A percentile compares a stretch with the other conserved stretches of the same genome.
Evolutionary conservation across 179 eudicot genomes (phyloP).

Genomic region (Sideroxylon spinosum): DNA sequence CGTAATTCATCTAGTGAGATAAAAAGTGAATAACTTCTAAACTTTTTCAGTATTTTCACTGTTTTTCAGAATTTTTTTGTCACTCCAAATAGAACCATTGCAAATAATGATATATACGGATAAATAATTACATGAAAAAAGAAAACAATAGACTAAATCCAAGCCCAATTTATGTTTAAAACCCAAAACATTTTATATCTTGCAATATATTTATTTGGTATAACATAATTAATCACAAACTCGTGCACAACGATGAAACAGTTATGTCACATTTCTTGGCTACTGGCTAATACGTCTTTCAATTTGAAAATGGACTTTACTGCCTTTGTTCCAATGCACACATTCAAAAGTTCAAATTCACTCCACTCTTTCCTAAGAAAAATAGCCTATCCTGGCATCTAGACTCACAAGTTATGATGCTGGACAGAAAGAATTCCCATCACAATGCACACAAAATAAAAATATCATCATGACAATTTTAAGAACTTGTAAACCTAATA

Average conservation of each 20-base stretch:
- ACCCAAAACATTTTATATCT: too few relatives aligned
- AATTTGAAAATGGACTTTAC: background rate
- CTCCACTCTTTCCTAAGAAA: background rate
- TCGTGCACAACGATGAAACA: background rate
- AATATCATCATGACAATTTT: background rate
- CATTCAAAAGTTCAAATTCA: background rate
- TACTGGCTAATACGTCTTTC: too few relatives aligned
- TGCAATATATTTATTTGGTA: background rate
- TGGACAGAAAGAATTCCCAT: background rate
- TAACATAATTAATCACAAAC: background rate
- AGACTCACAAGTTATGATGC: background rate
- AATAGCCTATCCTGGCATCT: too few relatives aligned
- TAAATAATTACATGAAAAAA: background rate
- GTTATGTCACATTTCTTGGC: background rate
- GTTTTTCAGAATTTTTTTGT: too few relatives aligned
- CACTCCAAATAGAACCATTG: too few relatives aligned
- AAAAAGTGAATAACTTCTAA: too few relatives aligned
- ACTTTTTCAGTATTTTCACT: too few relatives aligned
- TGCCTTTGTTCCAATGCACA: background rate
- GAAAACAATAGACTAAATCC: background rate
- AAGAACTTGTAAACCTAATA: background rate
- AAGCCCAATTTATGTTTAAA: background rate
- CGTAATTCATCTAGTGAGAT: too few relatives aligned
- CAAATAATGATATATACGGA: background rate
- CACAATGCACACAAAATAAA: background rate